These are phyloP conservation scores for Citrus medica DNA, from an alignment of 345 rosid genomes.

Conservation along the genomic window DNA sequence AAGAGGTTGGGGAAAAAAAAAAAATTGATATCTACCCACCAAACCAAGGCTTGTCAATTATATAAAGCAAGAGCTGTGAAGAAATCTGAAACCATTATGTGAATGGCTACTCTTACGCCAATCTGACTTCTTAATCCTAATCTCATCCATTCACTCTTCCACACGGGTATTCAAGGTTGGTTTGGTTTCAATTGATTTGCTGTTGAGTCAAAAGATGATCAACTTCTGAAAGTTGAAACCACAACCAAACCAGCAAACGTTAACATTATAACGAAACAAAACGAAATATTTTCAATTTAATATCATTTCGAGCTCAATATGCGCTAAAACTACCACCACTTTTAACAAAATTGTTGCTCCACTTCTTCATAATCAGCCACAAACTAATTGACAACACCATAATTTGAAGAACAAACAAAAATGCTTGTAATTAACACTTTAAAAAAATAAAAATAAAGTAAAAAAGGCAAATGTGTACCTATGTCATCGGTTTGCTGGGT, in stretches of 20 bases:
- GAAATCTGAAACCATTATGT: background rate
- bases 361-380: no score
- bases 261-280: background rate
- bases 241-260: background rate
- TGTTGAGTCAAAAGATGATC: background rate
- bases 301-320: background rate
- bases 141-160: background rate
- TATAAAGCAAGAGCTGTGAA: background rate
- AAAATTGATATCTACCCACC: background rate
- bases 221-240: background rate
- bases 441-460: background rate
- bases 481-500: conserved; percentile 86
- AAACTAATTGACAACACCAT: background rate
- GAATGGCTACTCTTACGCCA: background rate
- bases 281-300: background rate
- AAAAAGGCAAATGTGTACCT: conserved; percentile 39
- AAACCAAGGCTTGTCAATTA: background rate
- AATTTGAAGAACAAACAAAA: no score
- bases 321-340: background rate
- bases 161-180: background rate
- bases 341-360: background rate
- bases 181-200: background rate
- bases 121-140: background rate
- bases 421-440: no score
- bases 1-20: background rate